phyloP scores from a whole-genome alignment of 768 basidiomycete species.

The Trametes elegans region DNA sequence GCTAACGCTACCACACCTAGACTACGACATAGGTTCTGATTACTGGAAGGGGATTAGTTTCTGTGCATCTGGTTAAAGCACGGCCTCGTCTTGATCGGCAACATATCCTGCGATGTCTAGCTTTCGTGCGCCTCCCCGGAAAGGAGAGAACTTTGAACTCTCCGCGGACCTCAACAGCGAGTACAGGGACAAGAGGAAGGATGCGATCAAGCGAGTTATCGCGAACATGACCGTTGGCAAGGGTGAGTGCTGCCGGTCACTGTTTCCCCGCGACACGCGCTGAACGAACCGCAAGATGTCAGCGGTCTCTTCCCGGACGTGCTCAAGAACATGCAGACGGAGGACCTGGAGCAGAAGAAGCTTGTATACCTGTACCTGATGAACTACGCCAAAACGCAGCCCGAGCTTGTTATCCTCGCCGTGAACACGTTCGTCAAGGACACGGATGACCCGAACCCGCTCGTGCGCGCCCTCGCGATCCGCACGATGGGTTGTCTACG shows the following conservation, averaged over 20 bases:
- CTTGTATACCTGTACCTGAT: slow-evolving; percentile 99
- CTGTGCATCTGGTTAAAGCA: no score
- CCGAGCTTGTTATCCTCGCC: slow-evolving; percentile 97
- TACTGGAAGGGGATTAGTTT: no score
- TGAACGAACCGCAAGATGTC: slow-evolving; percentile 53
- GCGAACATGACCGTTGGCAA: slow-evolving; percentile 99
- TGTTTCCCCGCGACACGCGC: not conserved
- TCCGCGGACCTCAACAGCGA: slow-evolving; percentile 96
- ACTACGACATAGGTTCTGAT: no score
- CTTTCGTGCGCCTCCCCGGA: slow-evolving; percentile 27
- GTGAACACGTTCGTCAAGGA: slow-evolving; percentile 99
- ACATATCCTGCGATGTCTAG: slow-evolving; percentile 20
- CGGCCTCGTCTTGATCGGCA: not conserved
- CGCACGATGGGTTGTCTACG: slow-evolving; percentile 97
- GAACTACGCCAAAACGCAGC: slow-evolving; percentile 99
- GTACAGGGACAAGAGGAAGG: slow-evolving; percentile 92
- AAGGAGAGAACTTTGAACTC: slow-evolving; percentile 96
- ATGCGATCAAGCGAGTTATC: slow-evolving; percentile 97
- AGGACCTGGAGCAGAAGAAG: slow-evolving; percentile 99
- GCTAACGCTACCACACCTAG: no score
- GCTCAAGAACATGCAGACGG: slow-evolving; percentile 99
- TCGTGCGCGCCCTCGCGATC: slow-evolving; percentile 93
- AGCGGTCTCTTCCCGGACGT: slow-evolving; percentile 97
- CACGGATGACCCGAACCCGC: slow-evolving; percentile 93
- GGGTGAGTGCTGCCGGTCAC: slow-evolving; percentile 53